Evolutionary conservation across 371 early-diverging fungal genomes (phyloP).

Genomic region (Syncephalastrum monosporum): DNA sequence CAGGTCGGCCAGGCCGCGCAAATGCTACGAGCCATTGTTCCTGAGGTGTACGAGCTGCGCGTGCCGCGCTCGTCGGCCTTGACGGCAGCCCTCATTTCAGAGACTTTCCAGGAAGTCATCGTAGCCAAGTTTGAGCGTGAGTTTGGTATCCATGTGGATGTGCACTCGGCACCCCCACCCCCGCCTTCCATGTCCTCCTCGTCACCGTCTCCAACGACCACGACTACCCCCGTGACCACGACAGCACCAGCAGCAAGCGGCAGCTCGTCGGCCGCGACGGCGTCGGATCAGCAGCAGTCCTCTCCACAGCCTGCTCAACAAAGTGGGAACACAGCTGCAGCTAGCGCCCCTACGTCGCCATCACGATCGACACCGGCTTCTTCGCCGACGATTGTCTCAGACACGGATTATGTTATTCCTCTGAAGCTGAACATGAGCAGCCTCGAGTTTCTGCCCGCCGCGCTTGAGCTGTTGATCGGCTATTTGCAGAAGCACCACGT

Average conservation of each 20-base stretch:
- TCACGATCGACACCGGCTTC: conserved; percentile 13
- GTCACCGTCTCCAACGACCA: conserved; percentile 8
- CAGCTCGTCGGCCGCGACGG: conserved; percentile 5
- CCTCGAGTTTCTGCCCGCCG: conserved; percentile 15
- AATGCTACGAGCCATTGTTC: conserved; percentile 36
- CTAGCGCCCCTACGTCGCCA: conserved; percentile 13
- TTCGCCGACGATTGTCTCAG: conserved; percentile 1
- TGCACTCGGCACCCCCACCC: conserved; percentile 11
- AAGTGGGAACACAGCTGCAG: conserved; percentile 1
- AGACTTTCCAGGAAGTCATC: conserved; percentile 14
- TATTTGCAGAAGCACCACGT: conserved; percentile 18
- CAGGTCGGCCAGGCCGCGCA: conserved; percentile 34
- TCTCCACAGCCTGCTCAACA: neutral
- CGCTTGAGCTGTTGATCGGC: conserved; percentile 13
- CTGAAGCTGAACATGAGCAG: conserved; percentile 16
- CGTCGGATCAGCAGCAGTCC: conserved; percentile 16
- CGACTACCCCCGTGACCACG: conserved; percentile 10
- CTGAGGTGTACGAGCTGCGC: conserved; percentile 39
- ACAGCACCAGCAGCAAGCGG: conserved; percentile 13
- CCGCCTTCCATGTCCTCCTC: conserved; percentile 16
- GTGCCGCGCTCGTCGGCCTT: conserved; percentile 32
- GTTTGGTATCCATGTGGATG: conserved; percentile 16
- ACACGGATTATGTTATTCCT: conserved; percentile 15
- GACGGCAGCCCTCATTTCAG: conserved; percentile 12
- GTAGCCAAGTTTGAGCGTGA: conserved; percentile 17